A percentile compares a stretch with the other conserved stretches of the same genome.
These are phyloP conservation scores for Metschnikowia kofuensis DNA, from an alignment of 805 yeast species.

Conservation along the genomic window DNA sequence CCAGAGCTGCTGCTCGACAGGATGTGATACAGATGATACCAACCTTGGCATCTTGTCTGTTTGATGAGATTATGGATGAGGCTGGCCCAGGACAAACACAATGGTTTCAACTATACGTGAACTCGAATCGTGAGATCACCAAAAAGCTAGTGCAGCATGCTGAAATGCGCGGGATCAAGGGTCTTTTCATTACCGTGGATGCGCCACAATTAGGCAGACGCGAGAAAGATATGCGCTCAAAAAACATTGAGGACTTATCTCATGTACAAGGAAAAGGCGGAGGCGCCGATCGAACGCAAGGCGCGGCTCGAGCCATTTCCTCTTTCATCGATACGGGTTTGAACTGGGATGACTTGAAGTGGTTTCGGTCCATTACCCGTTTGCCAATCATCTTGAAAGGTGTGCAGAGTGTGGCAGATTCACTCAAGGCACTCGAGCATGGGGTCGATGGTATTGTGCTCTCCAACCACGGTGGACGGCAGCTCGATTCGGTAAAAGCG, in stretches of 20 bases:
- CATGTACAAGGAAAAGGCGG: conserved; percentile 38
- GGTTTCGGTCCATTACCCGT: conserved; percentile 39
- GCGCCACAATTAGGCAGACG: conserved; percentile 64
- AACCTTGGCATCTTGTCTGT: conserved; percentile 36
- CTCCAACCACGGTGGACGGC: conserved; percentile 77
- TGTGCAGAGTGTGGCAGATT: conserved; percentile 64
- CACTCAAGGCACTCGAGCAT: conserved; percentile 52
- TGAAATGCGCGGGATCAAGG: conserved; percentile 41
- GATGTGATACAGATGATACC: conserved; percentile 50
- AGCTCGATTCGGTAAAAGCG: conserved; percentile 59
- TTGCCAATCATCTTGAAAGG: conserved; percentile 63
- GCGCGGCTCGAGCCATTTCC: conserved; percentile 79
- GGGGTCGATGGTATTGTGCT: conserved; percentile 64
- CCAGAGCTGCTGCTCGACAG: conserved; percentile 38
- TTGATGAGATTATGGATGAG: conserved; percentile 41
- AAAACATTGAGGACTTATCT: conserved; percentile 26
- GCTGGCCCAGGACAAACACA: conserved; percentile 34
- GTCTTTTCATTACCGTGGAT: conserved; percentile 54
- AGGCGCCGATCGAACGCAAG: conserved; percentile 64
- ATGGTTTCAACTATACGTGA: conserved; percentile 51
- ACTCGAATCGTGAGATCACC: conserved; percentile 33
- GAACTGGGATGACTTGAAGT: conserved; percentile 37
- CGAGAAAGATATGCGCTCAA: conserved; percentile 79
- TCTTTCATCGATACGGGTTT: conserved; percentile 60
- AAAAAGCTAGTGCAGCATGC: conserved; percentile 33